Evolutionary conservation across 805 yeast species (phyloP), one percentile per base, ranked within the genome.

Genomic region (Cyberlindnera amylophila): DNA sequence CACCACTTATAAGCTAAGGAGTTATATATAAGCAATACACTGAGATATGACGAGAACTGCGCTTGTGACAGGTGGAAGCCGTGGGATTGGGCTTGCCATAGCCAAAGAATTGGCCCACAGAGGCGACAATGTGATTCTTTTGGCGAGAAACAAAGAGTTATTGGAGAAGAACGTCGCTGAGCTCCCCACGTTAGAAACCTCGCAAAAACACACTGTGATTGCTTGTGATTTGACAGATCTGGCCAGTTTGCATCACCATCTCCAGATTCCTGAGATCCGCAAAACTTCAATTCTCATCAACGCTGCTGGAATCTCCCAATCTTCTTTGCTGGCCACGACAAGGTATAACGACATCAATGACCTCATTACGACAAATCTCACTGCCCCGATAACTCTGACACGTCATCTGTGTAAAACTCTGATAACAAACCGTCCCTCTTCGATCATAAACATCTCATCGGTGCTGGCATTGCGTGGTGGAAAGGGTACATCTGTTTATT

Each of bases 401-500:
- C 79, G 76, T 48, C 37, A 74, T 3, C 68, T 83, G 6, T 56
- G 74, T 3, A 69, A 67, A 41, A 67, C 76, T 0, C 74, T 86
- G 78, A 44, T 82, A 40, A 54, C 65, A 45, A 62, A 58, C 36
- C 54, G 44, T 39, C 56, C 58, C 39, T 50, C 54, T 42, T 48
- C 65, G 18, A 75, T 87, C 12, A 54, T 86, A 26, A 86, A 83
- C 54, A 62, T 87, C 1, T 75, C 91, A 2, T 85, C 95, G 0
- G 70, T 82, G 7, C 63, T 87, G 17, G 77, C 83, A 0, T 34
- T 65, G 3, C 64, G 70, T 0, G 74, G 70, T 1, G 38, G 51
- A 4, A 71, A 74, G 3, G 95, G 95, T 1, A 72, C 88, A 0
- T 48, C 78, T 0, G 81, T 81, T 0, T 87, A 87, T 52, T 65